Conservation (phyloP, 2,329 filamentous ascomycete species). For the Penicillium brasilianum region DNA sequence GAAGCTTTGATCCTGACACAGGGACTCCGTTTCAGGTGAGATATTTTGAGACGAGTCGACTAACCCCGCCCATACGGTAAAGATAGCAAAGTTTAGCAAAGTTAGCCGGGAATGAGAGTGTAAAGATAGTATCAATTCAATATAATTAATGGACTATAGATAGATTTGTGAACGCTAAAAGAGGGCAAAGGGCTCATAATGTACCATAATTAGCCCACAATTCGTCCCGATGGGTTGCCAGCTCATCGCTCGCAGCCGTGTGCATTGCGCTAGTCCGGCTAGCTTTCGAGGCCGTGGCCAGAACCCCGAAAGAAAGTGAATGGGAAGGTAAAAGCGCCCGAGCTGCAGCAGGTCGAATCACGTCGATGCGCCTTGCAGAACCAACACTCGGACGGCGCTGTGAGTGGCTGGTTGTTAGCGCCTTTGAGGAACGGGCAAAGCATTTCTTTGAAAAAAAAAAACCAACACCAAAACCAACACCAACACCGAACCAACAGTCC, state of each 20-base stretch:
- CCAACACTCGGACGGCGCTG: slow-evolving; percentile 18
- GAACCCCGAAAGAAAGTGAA: neutral
- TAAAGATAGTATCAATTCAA: slow-evolving; percentile 29
- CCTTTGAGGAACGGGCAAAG: slow-evolving; percentile 15
- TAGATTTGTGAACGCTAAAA: slow-evolving; percentile 17
- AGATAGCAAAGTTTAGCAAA: slow-evolving; percentile 10
- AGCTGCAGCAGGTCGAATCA: slow-evolving; percentile 19
- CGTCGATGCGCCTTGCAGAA: slow-evolving; percentile 4
- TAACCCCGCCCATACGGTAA: slow-evolving; percentile 7
- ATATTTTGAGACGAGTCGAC: slow-evolving; percentile 23
- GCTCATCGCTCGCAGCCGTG: slow-evolving; percentile 1
- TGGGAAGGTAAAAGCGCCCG: slow-evolving; percentile 14
- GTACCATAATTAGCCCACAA: slow-evolving; percentile 28
- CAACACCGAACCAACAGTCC: no score
- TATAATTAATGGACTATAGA: slow-evolving; percentile 24
- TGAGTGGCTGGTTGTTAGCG: slow-evolving; percentile 23
- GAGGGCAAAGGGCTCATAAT: slow-evolving; percentile 9
- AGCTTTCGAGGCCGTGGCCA: neutral
- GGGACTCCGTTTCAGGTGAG: slow-evolving; percentile 28
- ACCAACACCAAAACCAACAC: slow-evolving; percentile 3
- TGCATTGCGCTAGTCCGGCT: neutral
- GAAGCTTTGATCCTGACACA: slow-evolving; percentile 26
- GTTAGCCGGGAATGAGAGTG: neutral
- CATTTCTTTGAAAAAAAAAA: neutral
- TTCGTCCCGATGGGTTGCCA: slow-evolving; percentile 16